Base-by-base conservation (phyloP, 768 basidiomycete genomes). In the Gymnopilus dilepis region DNA sequence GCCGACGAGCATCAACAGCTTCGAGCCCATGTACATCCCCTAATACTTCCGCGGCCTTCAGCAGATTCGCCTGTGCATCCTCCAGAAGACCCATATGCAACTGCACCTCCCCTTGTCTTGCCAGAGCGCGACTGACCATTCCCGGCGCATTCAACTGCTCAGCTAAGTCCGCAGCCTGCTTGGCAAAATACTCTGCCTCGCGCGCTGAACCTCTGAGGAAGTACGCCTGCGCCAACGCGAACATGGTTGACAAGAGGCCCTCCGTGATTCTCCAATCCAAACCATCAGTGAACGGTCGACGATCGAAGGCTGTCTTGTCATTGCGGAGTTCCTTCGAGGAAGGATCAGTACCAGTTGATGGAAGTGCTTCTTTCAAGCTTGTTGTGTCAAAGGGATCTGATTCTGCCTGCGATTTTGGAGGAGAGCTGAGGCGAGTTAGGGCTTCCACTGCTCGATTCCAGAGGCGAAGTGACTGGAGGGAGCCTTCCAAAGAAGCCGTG, bases 101-200 rank as follows among this genome's bases (percentile, higher is more conserved):
- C 47, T 88, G 80, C 2, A 97, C 78, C 64, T 95, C 92, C 3
- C 84, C 90, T 55, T 86, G 84, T 66, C 83, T 79, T 0, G 87
- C 80, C 28, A 89, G 73, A 0, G 92, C 91, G 8, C 90, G 84
- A 21, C 88, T 84, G 6, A 82, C 72, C 68, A 92, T 76, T 0
- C 86, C 81, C 15, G 89, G 86, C 0, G 89, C 84, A 61, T 87
- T 88, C 11, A 94, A 71, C 6, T 89, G 80, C 48, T 81, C 77
- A 0, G 94, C 92, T 0, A 98, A 77, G 19, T 88, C 86, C n/a
- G 82, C 77, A 0, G 91, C 91, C 69, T 94, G 90, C 40, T 89
- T 80, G 0, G 89, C 81, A 70, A 95, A 97, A 67, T 91, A 95
- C 62, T 93, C 88, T 1, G 93, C 88, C 67, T 96, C 94, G 21